A percentile compares a stretch with the other conserved stretches of the same genome.
phyloP scores from a whole-genome alignment of 116 monocot species.

The Iris pallida region DNA sequence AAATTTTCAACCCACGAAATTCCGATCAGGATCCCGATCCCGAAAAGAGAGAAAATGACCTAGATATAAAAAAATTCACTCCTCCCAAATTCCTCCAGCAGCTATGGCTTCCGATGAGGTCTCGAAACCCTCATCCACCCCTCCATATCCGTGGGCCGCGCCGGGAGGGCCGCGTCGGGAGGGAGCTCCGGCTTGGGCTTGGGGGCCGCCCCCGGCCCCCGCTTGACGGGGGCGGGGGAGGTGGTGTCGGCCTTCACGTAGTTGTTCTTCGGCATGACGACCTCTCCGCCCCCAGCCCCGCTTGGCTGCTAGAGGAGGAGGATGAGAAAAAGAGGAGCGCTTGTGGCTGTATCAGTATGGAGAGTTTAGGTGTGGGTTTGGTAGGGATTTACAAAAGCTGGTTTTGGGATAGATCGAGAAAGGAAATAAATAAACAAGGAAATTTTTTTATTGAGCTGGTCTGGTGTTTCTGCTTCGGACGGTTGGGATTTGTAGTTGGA shows the following conservation, averaged over 20 bases:
- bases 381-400: conserved; percentile 12
- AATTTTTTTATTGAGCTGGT: not conserved
- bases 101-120: no score
- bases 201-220: conserved; percentile 46
- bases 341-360: not conserved
- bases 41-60: no score
- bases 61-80: no score
- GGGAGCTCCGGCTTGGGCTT: conserved; percentile 32
- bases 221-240: conserved; percentile 18
- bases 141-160: not conserved
- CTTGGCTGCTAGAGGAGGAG: conserved; percentile 5
- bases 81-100: no score
- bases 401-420: not conserved
- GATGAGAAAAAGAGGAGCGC: not conserved
- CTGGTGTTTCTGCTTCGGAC: conserved; percentile 15
- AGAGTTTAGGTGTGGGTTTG: not conserved
- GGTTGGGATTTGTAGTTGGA: conserved; percentile 5
- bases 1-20: no score
- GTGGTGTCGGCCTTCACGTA: conserved; percentile 29
- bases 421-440: not conserved
- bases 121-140: no score
- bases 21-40: no score
- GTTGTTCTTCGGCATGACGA: conserved; percentile 48
- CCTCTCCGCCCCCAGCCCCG: conserved; percentile 55
- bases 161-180: not conserved